Percentiles rank a stretch among this genome's conserved stretches.
These are phyloP conservation scores for Paralagenidium karlingii DNA, from an alignment of 352 stramenopile species.

Conservation along the genomic window DNA sequence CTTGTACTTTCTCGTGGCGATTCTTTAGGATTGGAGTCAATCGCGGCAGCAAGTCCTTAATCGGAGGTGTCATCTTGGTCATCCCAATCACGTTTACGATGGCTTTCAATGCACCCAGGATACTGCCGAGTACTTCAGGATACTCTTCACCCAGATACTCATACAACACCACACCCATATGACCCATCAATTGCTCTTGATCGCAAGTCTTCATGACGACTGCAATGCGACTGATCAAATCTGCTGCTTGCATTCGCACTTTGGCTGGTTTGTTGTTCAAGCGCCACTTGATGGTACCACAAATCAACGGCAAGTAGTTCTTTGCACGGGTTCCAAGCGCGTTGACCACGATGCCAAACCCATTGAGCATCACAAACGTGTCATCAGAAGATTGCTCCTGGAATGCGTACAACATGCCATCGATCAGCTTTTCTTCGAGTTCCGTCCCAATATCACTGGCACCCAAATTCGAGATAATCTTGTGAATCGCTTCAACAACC, in stretches of 20 bases:
- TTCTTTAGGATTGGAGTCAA: conserved; percentile 99
- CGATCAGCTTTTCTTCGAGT: conserved; percentile 98
- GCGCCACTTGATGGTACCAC: conserved; percentile 98
- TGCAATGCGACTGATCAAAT: conserved; percentile 97
- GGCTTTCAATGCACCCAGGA: conserved; percentile 95
- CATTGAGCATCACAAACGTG: conserved; percentile 93
- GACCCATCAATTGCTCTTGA: conserved; percentile 97
- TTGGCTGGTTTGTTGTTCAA: conserved; percentile 98
- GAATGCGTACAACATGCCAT: conserved; percentile 99
- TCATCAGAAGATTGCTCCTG: conserved; percentile 95
- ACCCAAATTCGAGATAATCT: conserved; percentile 97
- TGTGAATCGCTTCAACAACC: conserved; percentile 98
- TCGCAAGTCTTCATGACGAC: conserved; percentile 98
- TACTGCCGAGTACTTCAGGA: conserved; percentile 96
- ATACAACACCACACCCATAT: conserved; percentile 98
- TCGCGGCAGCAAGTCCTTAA: conserved; percentile 97
- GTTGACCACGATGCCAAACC: conserved; percentile 98
- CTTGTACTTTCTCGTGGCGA: conserved; percentile 98
- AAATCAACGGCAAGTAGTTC: conserved; percentile 98
- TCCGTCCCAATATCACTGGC: conserved; percentile 93
- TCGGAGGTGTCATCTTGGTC: conserved; percentile 98
- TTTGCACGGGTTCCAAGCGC: conserved; percentile 95
- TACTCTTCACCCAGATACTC: conserved; percentile 99
- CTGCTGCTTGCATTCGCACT: conserved; percentile 98
- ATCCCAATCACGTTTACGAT: conserved; percentile 99